A percentile compares a stretch with the other conserved stretches of the same genome.
phyloP scores from a whole-genome alignment of 1,284 basidiomycete genomes.

The Microbotryomycetes sp. region DNA sequence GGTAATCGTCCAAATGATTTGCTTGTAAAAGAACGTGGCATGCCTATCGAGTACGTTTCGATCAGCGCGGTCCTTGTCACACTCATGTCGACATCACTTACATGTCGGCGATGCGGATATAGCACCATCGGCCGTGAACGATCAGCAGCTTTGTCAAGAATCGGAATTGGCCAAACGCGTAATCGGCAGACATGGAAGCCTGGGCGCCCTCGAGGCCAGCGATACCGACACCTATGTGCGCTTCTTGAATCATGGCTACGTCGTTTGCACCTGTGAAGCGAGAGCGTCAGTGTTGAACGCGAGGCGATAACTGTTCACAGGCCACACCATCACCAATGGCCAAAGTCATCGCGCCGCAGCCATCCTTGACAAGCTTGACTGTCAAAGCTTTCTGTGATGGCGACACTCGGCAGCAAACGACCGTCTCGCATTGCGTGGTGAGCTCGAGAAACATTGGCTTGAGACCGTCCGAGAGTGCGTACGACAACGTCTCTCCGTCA shows the following conservation, averaged over 20 bases:
- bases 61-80: no score
- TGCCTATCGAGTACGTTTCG: conserved; percentile 54
- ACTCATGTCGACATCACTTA: no score
- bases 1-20: conserved; percentile 81
- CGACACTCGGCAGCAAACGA: conserved; percentile 93
- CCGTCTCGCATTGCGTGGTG: conserved; percentile 91
- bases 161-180: conserved; percentile 94
- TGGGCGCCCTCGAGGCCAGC: conserved; percentile 94
- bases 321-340: conserved; percentile 80
- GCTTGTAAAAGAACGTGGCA: conserved; percentile 98
- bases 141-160: conserved; percentile 83
- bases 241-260: conserved; percentile 97
- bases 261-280: conserved; percentile 59
- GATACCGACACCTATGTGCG: conserved; percentile 90
- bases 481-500: conserved; percentile 83
- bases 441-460: conserved; percentile 83
- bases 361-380: conserved; percentile 92
- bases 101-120: conserved; percentile 82
- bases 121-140: conserved; percentile 94
- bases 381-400: conserved; percentile 94
- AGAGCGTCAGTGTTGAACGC: not conserved
- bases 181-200: conserved; percentile 97
- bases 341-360: conserved; percentile 88
- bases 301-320: not conserved
- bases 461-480: conserved; percentile 68